Base-by-base conservation (phyloP, 1,284 basidiomycete genomes). In the Ganoderma sp. region DNA sequence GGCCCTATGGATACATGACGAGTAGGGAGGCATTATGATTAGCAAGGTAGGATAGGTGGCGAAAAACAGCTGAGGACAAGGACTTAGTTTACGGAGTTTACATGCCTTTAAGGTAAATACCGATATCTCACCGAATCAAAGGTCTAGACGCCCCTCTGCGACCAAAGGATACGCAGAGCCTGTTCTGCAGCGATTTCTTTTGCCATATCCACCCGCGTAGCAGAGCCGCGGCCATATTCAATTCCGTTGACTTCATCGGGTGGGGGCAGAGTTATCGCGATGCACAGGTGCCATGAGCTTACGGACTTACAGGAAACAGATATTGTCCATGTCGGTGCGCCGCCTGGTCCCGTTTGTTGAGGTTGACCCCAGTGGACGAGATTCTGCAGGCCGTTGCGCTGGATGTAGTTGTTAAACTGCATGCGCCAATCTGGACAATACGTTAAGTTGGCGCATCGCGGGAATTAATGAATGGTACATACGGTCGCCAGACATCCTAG, bases 101-200 rank as follows among this genome's bases (percentile, higher is more conserved):
- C 58, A 25, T 37, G 56, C 15, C 15, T 52, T 25, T 25, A 12
- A 25, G 32, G 50, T 34, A 34, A 19, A 45, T 28, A 10, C 25
- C 68, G 28, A 45, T 28, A 10, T 34, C 68, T 61, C 22, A 66
- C 65, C 37, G 37, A 39, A 32, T 39, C 15, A 60, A n/a, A 22
- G 19, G 28, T 34, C 42, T 37, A 62, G 48, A 32, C 28, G 60
- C 62, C 62, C 28, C 64, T 62, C 6, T n/a, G 12, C 2, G n/a
- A 9, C 71, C 71, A 73, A 3, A 73, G 63, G 28, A 56, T 54
- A 14, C 67, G 64, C 42, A 73, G 28, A 10, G 68, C 69, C 41
- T 65, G 67, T 48, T 73, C 71, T 9, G 71, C 66, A 34, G 71
- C 71, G 19, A 69, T 43, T 50, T 73, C 71, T 12, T 60, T 67